A percentile compares a stretch with the other conserved stretches of the same genome.
Evolutionary conservation across 2,329 filamentous ascomycete species (phyloP).

Genomic region (Polytolypa hystricis): DNA sequence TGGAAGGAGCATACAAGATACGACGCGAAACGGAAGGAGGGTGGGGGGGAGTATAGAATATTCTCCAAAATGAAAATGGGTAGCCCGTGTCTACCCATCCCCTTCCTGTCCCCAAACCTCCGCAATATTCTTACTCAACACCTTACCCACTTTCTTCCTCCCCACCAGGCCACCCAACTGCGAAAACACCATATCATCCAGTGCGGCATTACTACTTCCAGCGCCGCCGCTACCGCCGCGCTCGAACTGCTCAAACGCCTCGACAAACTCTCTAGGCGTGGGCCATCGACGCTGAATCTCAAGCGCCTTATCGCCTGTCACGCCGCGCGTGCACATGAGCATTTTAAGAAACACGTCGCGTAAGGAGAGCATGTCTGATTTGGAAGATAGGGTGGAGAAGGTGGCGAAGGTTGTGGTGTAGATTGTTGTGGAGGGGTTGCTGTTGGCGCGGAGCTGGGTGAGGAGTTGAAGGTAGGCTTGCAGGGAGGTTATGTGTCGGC

Average conservation of each 20-base stretch:
- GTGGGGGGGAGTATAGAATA: not conserved
- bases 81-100: conserved; percentile 10
- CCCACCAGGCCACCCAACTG: conserved; percentile 49
- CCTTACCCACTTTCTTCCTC: conserved; percentile 56
- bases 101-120: conserved; percentile 52
- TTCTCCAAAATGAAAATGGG: not conserved
- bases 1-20: too few species aligned
- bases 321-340: conserved; percentile 67
- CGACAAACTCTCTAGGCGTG: conserved; percentile 60
- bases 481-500: conserved; percentile 44
- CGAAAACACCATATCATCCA: conserved; percentile 49
- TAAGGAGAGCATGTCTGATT: conserved; percentile 62
- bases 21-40: too few species aligned
- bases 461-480: conserved; percentile 57
- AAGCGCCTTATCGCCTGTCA: conserved; percentile 67
- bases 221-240: conserved; percentile 33
- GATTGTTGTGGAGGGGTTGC: conserved; percentile 38
- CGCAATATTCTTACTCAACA: conserved; percentile 57
- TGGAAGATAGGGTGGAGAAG: conserved; percentile 62
- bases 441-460: conserved; percentile 44
- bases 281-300: conserved; percentile 71
- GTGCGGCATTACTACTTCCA: conserved; percentile 41
- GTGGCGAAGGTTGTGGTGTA: conserved; percentile 59
- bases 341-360: conserved; percentile 71
- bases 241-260: conserved; percentile 49